Percentiles rank a stretch among this genome's conserved stretches.
Evolutionary conservation across 1,284 basidiomycete species (phyloP).

Genomic region (Malassezia arunalokei): DNA sequence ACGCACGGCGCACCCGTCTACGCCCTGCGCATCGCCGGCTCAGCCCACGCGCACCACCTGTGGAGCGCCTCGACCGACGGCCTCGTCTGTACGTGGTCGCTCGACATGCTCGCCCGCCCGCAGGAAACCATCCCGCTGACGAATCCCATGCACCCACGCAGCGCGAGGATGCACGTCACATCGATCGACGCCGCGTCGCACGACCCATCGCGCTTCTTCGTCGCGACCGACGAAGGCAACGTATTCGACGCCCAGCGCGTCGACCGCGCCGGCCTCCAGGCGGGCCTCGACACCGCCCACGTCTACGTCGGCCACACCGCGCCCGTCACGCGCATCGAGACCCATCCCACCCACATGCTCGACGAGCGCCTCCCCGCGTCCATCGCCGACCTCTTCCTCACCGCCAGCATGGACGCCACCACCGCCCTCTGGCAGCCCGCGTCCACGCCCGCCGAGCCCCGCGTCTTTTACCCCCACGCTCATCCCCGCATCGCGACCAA

Average conservation of each 20-base stretch:
- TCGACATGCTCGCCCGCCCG: conserved; percentile 95
- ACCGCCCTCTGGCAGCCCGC: conserved; percentile 26
- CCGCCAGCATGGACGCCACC: conserved; percentile 39
- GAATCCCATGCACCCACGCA: conserved; percentile 24
- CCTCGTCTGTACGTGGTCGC: conserved; percentile 88
- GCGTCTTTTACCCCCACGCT: conserved; percentile 12
- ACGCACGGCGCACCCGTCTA: conserved; percentile 98
- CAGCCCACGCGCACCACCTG: conserved; percentile 92
- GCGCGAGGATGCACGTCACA: conserved; percentile 86
- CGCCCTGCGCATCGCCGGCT: conserved; percentile 90
- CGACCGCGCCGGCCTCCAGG: conserved; percentile 88
- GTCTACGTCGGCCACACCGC: conserved; percentile 84
- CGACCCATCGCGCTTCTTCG: conserved; percentile 88
- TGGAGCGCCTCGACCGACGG: conserved; percentile 93
- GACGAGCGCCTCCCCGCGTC: conserved; percentile 53
- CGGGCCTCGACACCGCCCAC: conserved; percentile 79
- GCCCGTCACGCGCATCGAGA: conserved; percentile 82
- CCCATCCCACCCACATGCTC: conserved; percentile 61
- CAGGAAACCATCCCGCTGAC: conserved; percentile 35
- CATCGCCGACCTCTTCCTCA: conserved; percentile 87
- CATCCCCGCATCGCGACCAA: conserved; percentile 15
- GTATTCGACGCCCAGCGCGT: conserved; percentile 90
- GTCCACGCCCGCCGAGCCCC: not conserved
- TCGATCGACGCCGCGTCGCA: conserved; percentile 82
- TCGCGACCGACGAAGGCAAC: conserved; percentile 93